Evolutionary conservation across 306 rosid species (phyloP).

Genomic region (Canavalia ensiformis): DNA sequence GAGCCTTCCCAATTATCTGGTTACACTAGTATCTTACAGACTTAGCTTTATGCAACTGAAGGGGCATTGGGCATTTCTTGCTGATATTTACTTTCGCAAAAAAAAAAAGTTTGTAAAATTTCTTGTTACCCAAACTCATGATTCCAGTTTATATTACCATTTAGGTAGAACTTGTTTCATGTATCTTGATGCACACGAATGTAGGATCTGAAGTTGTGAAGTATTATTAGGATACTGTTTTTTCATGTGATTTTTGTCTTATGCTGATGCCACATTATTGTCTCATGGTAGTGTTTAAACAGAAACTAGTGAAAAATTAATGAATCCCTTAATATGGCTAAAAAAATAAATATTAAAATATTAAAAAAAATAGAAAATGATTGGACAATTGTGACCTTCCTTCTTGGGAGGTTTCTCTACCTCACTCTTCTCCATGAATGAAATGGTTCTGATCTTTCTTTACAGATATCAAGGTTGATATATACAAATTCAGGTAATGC

Average conservation of each 20-base stretch:
- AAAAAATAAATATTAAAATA: not conserved
- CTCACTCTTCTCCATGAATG: slow-evolving; percentile 10
- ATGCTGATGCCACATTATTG: slow-evolving; percentile 8
- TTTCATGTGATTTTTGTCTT: not conserved
- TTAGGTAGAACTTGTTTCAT: not conserved
- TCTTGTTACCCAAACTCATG: not conserved
- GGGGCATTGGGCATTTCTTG: slow-evolving; percentile 9
- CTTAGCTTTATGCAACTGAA: not conserved
- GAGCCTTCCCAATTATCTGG: not conserved
- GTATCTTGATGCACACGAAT: slow-evolving; percentile 20
- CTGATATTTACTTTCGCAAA: not conserved
- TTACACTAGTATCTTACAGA: slow-evolving; percentile 10
- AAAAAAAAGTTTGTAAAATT: not conserved
- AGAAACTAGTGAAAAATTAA: not conserved
- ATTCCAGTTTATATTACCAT: slow-evolving; percentile 3
- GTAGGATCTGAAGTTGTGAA: not conserved
- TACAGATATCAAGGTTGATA: slow-evolving; percentile 88
- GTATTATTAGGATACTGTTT: not conserved
- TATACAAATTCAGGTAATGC: slow-evolving; percentile 93
- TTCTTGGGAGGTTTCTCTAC: slow-evolving; percentile 35
- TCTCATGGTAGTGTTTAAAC: not conserved
- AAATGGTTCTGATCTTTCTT: slow-evolving; percentile 42
- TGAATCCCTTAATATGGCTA: not conserved
- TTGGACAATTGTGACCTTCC: slow-evolving; percentile 19
- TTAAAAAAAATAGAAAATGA: not conserved